Percentiles rank a stretch among this genome's conserved stretches.
These are phyloP conservation scores for Periglandula ipomoeae DNA, from an alignment of 2,329 filamentous ascomycete genomes.

Conservation along the genomic window DNA sequence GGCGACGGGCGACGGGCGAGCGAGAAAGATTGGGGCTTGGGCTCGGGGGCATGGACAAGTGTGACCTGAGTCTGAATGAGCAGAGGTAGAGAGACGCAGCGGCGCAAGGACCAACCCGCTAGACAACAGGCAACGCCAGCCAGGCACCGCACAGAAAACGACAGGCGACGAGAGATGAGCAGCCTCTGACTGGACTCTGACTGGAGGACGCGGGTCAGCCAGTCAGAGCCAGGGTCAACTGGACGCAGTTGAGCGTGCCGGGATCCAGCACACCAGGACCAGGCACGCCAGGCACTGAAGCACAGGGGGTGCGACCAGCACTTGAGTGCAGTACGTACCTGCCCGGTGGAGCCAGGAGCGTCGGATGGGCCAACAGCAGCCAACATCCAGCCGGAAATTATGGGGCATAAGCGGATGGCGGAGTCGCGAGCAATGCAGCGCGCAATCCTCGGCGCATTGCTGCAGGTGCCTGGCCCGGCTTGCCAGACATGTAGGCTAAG, in stretches of 20 bases:
- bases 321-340: background rate
- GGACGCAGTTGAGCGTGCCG: no score
- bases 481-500: background rate
- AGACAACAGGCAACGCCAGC: background rate
- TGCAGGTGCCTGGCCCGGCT: background rate
- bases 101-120: background rate
- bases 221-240: no score
- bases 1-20: constrained; percentile 8
- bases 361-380: background rate
- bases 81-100: background rate
- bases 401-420: background rate
- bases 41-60: background rate
- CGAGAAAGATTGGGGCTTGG: constrained; percentile 6
- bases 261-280: no score
- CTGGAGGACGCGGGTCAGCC: no score
- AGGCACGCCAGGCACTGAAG: no score
- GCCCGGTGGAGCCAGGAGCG: no score
- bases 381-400: background rate
- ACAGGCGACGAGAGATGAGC: no score
- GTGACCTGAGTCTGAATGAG: no score
- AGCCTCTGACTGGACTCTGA: no score
- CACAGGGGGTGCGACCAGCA: no score
- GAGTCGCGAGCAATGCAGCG: background rate
- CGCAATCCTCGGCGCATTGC: background rate
- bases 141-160: background rate